phyloP scores from a whole-genome alignment of 176 grass and related monocot species.

The Saccharum spontaneum region DNA sequence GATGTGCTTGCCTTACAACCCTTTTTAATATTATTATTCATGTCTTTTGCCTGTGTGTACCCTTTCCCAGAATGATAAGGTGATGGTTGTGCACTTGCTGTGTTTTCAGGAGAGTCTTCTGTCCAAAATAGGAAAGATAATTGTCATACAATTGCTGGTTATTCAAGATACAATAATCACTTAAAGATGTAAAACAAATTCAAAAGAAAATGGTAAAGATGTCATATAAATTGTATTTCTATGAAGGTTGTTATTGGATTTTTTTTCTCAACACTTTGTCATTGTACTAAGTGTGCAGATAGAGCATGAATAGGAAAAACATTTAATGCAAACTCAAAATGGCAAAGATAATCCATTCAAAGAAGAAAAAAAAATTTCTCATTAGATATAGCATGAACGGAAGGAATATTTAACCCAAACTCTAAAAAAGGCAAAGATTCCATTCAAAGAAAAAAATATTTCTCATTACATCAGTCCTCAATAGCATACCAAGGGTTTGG shows the following conservation, averaged over 20 bases:
- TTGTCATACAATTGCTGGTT: constrained; percentile 9
- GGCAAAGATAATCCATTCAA: background rate
- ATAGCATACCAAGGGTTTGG: background rate
- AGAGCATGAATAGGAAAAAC: background rate
- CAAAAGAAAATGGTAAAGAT: background rate
- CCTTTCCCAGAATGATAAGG: constrained; percentile 51
- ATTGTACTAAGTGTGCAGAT: background rate
- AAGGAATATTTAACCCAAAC: background rate
- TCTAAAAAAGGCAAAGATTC: background rate
- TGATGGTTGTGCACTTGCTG: constrained; percentile 29
- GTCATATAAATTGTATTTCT: background rate
- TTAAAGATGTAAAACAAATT: constrained; percentile 8
- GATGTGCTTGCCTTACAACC: constrained; percentile 17
- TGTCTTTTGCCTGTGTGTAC: constrained; percentile 23
- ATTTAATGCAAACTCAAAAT: background rate
- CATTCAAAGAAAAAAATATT: background rate
- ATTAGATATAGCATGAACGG: background rate
- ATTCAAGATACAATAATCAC: background rate
- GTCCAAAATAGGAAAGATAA: constrained; percentile 10
- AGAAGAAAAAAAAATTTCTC: too few relatives aligned
- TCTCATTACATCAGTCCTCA: background rate
- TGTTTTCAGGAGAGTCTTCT: constrained; percentile 55
- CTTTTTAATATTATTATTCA: constrained; percentile 38
- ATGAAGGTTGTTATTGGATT: background rate
- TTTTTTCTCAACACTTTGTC: background rate